Conservation (phyloP, 257 asterid species). For the Solanum lycopersicoides region DNA sequence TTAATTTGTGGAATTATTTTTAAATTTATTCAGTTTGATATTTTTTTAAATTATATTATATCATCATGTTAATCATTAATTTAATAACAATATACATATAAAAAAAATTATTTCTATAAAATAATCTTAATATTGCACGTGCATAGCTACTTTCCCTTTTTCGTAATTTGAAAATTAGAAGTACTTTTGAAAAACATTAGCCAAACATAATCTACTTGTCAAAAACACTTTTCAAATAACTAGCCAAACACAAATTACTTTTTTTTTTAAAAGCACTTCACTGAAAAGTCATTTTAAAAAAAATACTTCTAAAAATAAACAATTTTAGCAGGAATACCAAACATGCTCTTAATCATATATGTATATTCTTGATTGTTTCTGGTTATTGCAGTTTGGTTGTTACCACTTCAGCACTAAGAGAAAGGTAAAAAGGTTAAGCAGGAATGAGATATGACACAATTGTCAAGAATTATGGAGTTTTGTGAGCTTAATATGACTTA, state of each 20-base stretch:
- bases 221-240: no score
- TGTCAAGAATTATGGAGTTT: not conserved
- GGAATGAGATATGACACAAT: not conserved
- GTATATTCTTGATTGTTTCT: not conserved
- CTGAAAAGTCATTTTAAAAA: no score
- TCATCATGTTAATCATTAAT: no score
- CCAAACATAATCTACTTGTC: not conserved
- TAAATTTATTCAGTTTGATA: not conserved
- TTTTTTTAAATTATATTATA: no score
- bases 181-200: not conserved
- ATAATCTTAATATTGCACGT: no score
- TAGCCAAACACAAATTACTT: no score
- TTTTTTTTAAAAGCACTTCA: no score
- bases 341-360: not conserved
- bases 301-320: no score
- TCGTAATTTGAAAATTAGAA: not conserved
- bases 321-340: not conserved
- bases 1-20: not conserved
- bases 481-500: not conserved
- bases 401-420: not conserved
- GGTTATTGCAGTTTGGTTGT: not conserved
- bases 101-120: no score
- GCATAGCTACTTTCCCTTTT: no score
- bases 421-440: not conserved
- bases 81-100: no score